Base-by-base conservation (phyloP, 768 basidiomycete genomes). In the Collybia sordida region DNA sequence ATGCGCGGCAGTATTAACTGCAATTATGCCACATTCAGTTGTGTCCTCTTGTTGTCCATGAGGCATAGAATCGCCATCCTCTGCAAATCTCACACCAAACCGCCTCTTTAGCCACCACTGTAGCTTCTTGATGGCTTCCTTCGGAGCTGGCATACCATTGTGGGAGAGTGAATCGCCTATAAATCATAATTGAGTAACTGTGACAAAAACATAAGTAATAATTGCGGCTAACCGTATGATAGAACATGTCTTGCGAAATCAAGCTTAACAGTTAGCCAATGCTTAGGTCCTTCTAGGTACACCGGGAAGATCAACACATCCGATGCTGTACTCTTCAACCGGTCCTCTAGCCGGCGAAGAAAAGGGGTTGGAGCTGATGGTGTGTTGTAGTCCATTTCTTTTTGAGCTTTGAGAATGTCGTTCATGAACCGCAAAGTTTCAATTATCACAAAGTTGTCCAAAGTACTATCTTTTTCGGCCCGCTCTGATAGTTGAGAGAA, bases 351-450 rank as follows among this genome's bases (percentile, higher is more conserved):
- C 37, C 14, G 14, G n/a, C n/a, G 14, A 15, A 38, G n/a, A 15
- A 38, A 38, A 38, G n/a, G 14, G 6, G 14, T 38, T 38, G 37
- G 37, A n/a, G n/a, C n/a, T n/a, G n/a, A n/a, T n/a, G 52, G 52
- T 27, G 42, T 7, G n/a, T n/a, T n/a, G 27, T 53, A 31, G 34
- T 49, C 47, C 6, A 14, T 28, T 17, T 19, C 39, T 3, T 28
- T 23, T 8, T 8, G 39, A 1, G 47, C 52, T 40, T 49, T 53
- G 8, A 43, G 39, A 27, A 53, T 53, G 9, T 53, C 41, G 21
- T 49, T 27, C 34, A 53, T 53, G 34, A 53, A 53, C 9, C 43
- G 34, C 24, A 53, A 35, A 14, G 40, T 53, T 21, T 53, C 47
- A 17, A 53, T 49, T 9, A 53, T 53, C 4, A 53, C 47, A 12